These are phyloP conservation scores for Ceratocystis cacaofunesta DNA, from an alignment of 2,329 filamentous ascomycete genomes.

Conservation along the genomic window DNA sequence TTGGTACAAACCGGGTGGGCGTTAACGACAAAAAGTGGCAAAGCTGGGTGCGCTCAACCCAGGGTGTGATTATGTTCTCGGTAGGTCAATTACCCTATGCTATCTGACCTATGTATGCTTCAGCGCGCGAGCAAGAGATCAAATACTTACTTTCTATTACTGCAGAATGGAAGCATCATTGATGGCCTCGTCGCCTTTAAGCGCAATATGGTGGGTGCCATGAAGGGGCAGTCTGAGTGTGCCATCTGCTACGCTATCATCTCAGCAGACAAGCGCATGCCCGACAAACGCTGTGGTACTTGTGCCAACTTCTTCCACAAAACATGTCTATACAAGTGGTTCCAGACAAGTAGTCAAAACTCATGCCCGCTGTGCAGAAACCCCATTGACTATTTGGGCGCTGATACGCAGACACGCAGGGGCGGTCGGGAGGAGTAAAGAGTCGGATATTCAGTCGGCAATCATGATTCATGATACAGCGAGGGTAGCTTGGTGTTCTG, in stretches of 20 bases:
- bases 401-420: conserved; percentile 24
- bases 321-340: conserved; percentile 89
- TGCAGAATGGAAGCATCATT: conserved; percentile 63
- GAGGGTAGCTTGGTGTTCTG: not conserved
- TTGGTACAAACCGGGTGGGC: conserved; percentile 66
- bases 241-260: conserved; percentile 96
- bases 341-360: conserved; percentile 80
- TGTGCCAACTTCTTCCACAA: conserved; percentile 92
- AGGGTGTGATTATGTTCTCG: conserved; percentile 86
- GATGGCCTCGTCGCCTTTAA: conserved; percentile 78
- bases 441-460: not conserved
- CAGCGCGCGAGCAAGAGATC: not conserved
- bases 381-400: conserved; percentile 50
- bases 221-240: conserved; percentile 89
- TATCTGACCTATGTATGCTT: not conserved
- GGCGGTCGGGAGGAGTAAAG: conserved; percentile 10
- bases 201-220: conserved; percentile 68
- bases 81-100: conserved; percentile 26
- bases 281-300: conserved; percentile 79
- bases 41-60: conserved; percentile 73
- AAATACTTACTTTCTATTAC: conserved; percentile 5
- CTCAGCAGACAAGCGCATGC: conserved; percentile 72
- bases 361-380: conserved; percentile 89
- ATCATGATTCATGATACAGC: not conserved
- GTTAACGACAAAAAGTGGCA: conserved; percentile 88